A percentile compares a stretch with the other conserved stretches of the same genome.
These are phyloP conservation scores for Plasmodium reichenowi DNA, from an alignment of 169 alveolate genomes.

Conservation along the genomic window DNA sequence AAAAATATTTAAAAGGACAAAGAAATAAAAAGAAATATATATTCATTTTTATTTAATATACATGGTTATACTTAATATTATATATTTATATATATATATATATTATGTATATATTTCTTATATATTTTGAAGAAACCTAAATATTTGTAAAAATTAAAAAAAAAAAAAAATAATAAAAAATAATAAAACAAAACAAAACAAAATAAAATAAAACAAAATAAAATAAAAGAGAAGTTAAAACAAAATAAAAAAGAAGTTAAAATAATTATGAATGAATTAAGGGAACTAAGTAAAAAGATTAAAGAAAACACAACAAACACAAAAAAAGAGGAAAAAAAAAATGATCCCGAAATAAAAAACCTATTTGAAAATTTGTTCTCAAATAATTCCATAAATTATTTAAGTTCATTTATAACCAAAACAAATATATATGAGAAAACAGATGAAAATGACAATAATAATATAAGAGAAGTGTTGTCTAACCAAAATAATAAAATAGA, in stretches of 20 bases:
- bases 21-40: too few species aligned
- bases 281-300: constrained; percentile 60
- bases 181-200: not conserved
- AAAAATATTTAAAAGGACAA: too few species aligned
- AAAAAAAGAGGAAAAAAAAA: constrained; percentile 52
- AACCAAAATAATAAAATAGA: constrained; percentile 1
- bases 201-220: not conserved
- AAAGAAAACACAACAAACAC: constrained; percentile 56
- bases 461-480: not conserved
- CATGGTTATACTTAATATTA: too few species aligned
- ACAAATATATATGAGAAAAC: constrained; percentile 27
- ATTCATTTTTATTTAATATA: too few species aligned
- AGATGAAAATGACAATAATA: constrained; percentile 17
- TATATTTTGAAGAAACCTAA: too few species aligned
- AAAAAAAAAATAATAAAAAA: too few species aligned
- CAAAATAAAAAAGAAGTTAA: not conserved
- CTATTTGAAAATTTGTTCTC: constrained; percentile 61
- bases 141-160: not conserved
- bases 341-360: constrained; percentile 70
- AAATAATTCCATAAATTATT: constrained; percentile 67
- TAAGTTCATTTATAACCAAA: constrained; percentile 61
- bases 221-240: too few species aligned
- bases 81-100: too few species aligned
- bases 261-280: constrained; percentile 70
- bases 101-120: too few species aligned